Base-by-base conservation (phyloP, 1,284 basidiomycete genomes). In the Trichosporon sp. region DNA sequence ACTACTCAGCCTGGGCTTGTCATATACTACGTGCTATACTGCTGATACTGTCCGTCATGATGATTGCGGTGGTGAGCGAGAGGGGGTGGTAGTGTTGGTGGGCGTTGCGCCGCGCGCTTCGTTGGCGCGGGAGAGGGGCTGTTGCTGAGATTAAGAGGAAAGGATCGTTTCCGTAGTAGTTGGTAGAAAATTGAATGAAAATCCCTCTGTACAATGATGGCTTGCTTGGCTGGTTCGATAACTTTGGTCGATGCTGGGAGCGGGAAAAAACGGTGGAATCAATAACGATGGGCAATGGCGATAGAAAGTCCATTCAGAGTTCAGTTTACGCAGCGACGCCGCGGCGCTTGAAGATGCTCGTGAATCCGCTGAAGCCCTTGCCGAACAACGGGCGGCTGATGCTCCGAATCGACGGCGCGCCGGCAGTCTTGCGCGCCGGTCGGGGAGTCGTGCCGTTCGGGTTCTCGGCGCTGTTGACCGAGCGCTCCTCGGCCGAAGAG, bases 311-410 rank as follows among this genome's bases (percentile, higher is more conserved):
- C n/a, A 38, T 15, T 25, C 11, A 3, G 25, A 58, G 68, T 56
- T 6, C 42, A n/a, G 32, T 7, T 56, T 72, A 72, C 11, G 68
- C 68, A 47, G 53, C 44, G 38, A 70, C 47, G 6, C 65, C 47
- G 32, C 67, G 66, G 62, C 71, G 71, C 32, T 51, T 23, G 71
- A 72, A 72, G n/a, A 72, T 32, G 65, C 65, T 70, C 34, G 66
- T 53, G 27, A 72, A 68, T 7, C 60, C 51, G 13, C 29, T 60
- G 56, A 38, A 53, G 7, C 51, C 21, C 47, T 65, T 65, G 31
- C 62, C 11, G 31, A 42, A 58, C 12, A n/a, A n/a, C n/a, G n/a
- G n/a, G n/a, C 38, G 15, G 32, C n/a, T 34, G 12, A 44, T n/a
- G 51, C 34, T 62, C 29, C 35, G n/a, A 15, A 60, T 38, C 60